Base-by-base conservation (phyloP, 257 asterid species). In the Primulina eburnea region DNA sequence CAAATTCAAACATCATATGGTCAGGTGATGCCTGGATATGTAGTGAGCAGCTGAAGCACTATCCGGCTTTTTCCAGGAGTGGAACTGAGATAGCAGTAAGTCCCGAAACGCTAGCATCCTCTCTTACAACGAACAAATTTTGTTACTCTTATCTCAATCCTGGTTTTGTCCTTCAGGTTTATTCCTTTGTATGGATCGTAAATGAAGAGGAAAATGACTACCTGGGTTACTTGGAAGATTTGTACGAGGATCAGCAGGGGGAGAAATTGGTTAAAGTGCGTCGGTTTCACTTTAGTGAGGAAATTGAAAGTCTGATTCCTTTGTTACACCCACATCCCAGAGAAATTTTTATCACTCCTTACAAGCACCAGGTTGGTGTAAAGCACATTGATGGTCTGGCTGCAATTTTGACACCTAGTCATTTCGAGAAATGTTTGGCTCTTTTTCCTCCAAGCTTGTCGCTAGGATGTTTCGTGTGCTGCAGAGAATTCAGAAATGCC, bases 21-120 rank as follows among this genome's bases (percentile, higher is more conserved):
- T 73, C 73, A 21, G 92, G 92, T 14, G 79, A 79, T 58, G 80
- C 84, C 67, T 78, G 76, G 79, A 66, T 66, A 73, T 85, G 96
- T 38, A 34, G 61, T 14, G 71, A 78, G 76, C 72, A 77, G 78
- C 89, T 81, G 58, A 78, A 72, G 76, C 96, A 89, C 63, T 89
- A 82, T 77, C 84, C 83, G 7, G 80, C 87, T 58, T 78, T 85
- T 65, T 40, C 52, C 77, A 61, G 72, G 73, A 71, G 71, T 6
- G 81, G 74, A 67, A 77, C 75, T 37, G 70, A 61, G 50, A 85
- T 87, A 77, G 52, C 73, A 8, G 91, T 85, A 55, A 82, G 88
- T 71, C 67, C 65, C 62, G 9, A 62, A 40, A 9, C 47, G 55
- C 67, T 50, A 38, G 47, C 61, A 66, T 62, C 60, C 64, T 12